Conservation (phyloP, 306 rosid genomes). For the Prunus padus region DNA sequence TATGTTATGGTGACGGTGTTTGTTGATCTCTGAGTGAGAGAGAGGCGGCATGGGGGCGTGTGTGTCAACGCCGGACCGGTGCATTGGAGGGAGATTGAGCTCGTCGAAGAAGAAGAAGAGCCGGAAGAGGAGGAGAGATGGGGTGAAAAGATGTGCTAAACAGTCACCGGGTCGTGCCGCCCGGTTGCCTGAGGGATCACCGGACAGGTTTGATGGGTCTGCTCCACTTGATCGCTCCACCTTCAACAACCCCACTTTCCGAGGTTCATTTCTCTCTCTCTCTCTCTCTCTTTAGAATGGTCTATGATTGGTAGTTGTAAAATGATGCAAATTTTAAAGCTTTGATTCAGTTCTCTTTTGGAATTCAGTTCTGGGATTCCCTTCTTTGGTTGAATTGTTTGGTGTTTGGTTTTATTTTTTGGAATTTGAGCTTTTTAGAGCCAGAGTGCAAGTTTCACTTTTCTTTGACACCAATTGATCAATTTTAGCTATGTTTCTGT, state of each 20-base stretch:
- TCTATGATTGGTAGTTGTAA: slow-evolving; percentile 1
- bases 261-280: slow-evolving; percentile 43
- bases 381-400: slow-evolving; percentile 25
- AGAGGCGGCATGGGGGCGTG: slow-evolving; percentile 72
- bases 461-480: background rate
- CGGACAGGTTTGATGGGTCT: slow-evolving; percentile 39
- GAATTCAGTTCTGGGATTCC: slow-evolving; percentile 17
- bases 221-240: slow-evolving; percentile 51
- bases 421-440: slow-evolving; percentile 10
- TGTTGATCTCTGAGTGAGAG: slow-evolving; percentile 20
- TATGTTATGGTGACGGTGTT: slow-evolving; percentile 17
- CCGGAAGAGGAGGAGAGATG: slow-evolving; percentile 41
- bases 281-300: background rate
- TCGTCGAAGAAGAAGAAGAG: slow-evolving; percentile 44
- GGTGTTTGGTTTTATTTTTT: background rate
- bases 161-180: slow-evolving; percentile 29
- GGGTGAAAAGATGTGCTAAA: slow-evolving; percentile 37
- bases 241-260: slow-evolving; percentile 59
- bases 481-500: background rate
- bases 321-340: background rate
- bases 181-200: slow-evolving; percentile 50
- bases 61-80: slow-evolving; percentile 65
- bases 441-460: background rate
- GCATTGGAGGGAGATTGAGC: slow-evolving; percentile 53
- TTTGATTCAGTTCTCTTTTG: background rate